Evolutionary conservation across 31 red algal genomes (phyloP).

Genomic region (Endocladia muricata): DNA sequence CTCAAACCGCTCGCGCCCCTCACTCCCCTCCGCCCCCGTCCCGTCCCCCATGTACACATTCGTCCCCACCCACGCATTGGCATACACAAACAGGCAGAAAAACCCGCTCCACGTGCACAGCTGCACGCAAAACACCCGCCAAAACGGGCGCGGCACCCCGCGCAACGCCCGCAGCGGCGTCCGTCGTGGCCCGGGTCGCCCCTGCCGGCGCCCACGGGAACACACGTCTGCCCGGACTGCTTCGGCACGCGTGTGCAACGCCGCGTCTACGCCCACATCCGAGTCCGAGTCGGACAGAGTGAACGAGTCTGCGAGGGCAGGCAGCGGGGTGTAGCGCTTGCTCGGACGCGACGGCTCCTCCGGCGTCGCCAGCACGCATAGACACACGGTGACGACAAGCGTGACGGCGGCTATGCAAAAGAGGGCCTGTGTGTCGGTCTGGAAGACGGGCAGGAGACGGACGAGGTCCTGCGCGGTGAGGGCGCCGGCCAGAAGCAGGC

Average conservation of each 20-base stretch:
- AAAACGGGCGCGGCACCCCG: slow-evolving; percentile 54
- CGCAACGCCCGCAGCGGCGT: neutral
- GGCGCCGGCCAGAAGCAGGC: slow-evolving; percentile 56
- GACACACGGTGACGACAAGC: slow-evolving; percentile 26
- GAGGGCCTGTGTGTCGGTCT: slow-evolving; percentile 22
- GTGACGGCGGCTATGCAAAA: slow-evolving; percentile 29
- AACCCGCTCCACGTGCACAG: slow-evolving; percentile 88
- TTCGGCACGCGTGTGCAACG: no score
- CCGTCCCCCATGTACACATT: slow-evolving; percentile 68
- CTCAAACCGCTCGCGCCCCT: slow-evolving; percentile 61
- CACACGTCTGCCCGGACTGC: neutral
- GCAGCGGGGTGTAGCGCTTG: neutral
- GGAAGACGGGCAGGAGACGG: neutral
- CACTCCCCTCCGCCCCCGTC: slow-evolving; percentile 5
- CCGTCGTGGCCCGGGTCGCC: neutral
- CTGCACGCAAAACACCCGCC: slow-evolving; percentile 86
- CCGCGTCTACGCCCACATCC: no score
- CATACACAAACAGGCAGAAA: slow-evolving; percentile 85
- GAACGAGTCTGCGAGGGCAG: no score
- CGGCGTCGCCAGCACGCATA: neutral
- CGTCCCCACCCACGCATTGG: slow-evolving; percentile 73
- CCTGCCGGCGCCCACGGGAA: neutral
- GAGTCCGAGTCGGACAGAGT: no score
- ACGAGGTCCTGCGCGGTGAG: neutral
- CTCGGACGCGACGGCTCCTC: neutral